phyloP scores from a whole-genome alignment of 306 rosid genomes.

The Heteromeles arbutifolia region DNA sequence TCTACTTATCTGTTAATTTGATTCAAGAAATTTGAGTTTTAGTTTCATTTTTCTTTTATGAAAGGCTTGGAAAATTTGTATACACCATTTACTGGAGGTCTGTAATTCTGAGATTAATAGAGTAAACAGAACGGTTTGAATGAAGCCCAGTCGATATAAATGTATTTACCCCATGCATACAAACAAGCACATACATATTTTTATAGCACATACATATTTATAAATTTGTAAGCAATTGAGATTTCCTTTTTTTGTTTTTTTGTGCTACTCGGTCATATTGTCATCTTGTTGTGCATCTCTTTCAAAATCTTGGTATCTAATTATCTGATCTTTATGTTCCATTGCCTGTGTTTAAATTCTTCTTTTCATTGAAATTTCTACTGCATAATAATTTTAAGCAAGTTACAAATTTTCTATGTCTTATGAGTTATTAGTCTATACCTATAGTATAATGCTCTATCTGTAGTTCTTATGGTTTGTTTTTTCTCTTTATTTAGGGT shows the following conservation, averaged over 20 bases:
- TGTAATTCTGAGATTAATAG: background rate
- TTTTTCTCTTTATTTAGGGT: no score
- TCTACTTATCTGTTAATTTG: background rate
- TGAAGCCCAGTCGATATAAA: background rate
- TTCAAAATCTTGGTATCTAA: background rate
- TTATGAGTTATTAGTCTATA: no score
- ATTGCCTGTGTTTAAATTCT: constrained; percentile 3
- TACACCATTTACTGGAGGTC: background rate
- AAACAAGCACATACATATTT: background rate
- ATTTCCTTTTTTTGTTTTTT: background rate
- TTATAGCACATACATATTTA: background rate
- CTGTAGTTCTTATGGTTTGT: no score
- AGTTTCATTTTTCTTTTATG: background rate
- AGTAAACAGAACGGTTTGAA: background rate
- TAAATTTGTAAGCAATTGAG: background rate
- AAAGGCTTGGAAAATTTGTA: background rate
- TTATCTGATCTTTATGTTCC: background rate
- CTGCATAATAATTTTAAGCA: no score
- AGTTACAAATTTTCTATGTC: no score
- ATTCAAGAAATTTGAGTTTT: background rate
- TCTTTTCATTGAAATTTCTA: constrained; percentile 5
- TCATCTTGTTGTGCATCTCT: background rate
- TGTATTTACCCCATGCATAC: background rate
- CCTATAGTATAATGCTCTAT: no score
- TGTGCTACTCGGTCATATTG: background rate